Evolutionary conservation across 2,329 filamentous ascomycete genomes (phyloP).

Genomic region (Mariannaea elegans): DNA sequence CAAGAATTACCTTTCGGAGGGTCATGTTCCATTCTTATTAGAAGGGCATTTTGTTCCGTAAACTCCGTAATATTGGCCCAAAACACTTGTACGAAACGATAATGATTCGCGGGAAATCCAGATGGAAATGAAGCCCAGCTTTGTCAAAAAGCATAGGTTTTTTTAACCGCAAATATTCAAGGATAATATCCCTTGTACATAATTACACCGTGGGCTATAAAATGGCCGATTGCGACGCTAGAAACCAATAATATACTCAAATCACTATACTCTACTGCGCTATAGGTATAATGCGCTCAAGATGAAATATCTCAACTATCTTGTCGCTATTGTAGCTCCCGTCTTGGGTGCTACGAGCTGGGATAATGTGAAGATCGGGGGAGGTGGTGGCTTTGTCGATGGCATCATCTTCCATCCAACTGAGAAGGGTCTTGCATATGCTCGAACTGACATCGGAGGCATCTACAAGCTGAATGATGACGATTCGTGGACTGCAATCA

Average conservation of each 20-base stretch:
- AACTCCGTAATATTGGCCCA: background rate
- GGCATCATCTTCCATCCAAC: slow-evolving; percentile 66
- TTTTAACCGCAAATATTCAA: background rate
- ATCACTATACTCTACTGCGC: no score
- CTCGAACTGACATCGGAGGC: slow-evolving; percentile 66
- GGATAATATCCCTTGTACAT: background rate
- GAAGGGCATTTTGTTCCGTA: background rate
- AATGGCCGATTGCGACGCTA: background rate
- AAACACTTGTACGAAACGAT: background rate
- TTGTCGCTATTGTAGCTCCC: background rate
- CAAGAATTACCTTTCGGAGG: background rate
- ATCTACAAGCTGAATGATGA: slow-evolving; percentile 64
- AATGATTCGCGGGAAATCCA: background rate
- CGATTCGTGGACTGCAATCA: slow-evolving; percentile 51
- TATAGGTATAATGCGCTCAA: background rate
- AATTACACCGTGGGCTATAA: background rate
- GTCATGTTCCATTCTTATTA: background rate
- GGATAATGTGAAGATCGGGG: slow-evolving; percentile 62
- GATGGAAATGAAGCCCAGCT: background rate
- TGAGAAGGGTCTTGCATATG: slow-evolving; percentile 55
- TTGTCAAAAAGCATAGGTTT: background rate
- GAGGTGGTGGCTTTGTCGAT: slow-evolving; percentile 65
- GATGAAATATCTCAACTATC: slow-evolving; percentile 2
- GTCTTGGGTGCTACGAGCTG: slow-evolving; percentile 37
- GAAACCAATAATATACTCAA: background rate